A percentile compares a stretch with the other conserved stretches of the same genome.
Conservation (phyloP, 805 yeast species). For the Metschnikowia gelsemii region DNA sequence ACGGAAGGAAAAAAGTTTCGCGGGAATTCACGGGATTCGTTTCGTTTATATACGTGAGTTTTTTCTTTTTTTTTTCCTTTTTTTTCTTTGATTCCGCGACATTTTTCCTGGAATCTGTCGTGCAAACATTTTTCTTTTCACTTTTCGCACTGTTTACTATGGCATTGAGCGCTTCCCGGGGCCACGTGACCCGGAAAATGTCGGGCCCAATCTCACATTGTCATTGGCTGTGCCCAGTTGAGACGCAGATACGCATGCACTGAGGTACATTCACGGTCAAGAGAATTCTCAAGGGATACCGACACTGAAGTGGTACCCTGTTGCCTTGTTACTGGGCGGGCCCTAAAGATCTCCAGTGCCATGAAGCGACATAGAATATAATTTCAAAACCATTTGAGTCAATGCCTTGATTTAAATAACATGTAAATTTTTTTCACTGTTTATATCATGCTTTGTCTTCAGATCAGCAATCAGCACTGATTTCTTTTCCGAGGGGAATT, state of each 20-base stretch:
- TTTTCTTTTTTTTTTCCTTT: constrained; percentile 9
- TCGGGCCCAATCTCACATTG: constrained; percentile 17
- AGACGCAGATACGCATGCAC: constrained; percentile 8
- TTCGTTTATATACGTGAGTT: constrained; percentile 20
- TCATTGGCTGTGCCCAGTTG: constrained; percentile 9
- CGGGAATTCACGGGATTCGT: constrained; percentile 12
- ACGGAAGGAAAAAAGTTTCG: constrained; percentile 13
- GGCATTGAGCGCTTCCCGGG: constrained; percentile 15
- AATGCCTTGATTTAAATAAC: too few relatives aligned
- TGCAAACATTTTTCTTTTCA: constrained; percentile 18
- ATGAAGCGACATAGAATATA: too few relatives aligned
- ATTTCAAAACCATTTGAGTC: too few relatives aligned
- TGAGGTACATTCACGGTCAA: constrained; percentile 2
- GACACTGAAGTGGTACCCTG: too few relatives aligned
- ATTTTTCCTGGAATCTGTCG: constrained; percentile 9
- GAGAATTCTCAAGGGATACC: constrained; percentile 1
- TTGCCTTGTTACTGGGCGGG: too few relatives aligned
- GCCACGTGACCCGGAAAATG: constrained; percentile 23
- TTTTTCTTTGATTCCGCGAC: constrained; percentile 16
- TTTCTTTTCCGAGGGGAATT: constrained; percentile 2
- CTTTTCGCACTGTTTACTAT: constrained; percentile 12
- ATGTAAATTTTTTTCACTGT: background rate
- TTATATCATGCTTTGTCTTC: background rate
- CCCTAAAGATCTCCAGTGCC: too few relatives aligned
- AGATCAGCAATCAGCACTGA: constrained; percentile 3